Percentiles rank a stretch among this genome's conserved stretches.
Evolutionary conservation across 495 filamentous ascomycete genomes (phyloP).

Genomic region (Penicillium manginii): DNA sequence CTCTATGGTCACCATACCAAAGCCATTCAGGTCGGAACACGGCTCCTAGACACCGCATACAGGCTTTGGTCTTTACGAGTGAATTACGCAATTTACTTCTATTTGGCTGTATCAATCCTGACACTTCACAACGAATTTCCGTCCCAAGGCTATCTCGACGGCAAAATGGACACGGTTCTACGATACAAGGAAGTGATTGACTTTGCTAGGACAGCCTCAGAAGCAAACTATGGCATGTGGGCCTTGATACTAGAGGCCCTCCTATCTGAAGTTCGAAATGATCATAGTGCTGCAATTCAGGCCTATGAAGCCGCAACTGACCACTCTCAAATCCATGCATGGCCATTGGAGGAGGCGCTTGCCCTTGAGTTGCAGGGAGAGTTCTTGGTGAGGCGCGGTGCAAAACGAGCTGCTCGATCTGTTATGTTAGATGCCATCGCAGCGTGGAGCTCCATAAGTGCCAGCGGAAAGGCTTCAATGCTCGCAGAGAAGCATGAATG

Average conservation of each 20-base stretch:
- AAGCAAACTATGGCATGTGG: conserved; percentile 83
- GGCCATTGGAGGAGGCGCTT: conserved; percentile 79
- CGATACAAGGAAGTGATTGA: conserved; percentile 67
- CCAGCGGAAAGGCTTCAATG: conserved; percentile 71
- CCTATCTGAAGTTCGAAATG: conserved; percentile 63
- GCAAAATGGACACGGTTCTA: conserved; percentile 58
- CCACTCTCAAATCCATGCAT: conserved; percentile 77
- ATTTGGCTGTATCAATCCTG: conserved; percentile 68
- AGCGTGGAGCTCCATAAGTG: conserved; percentile 74
- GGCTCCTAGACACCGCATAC: conserved; percentile 59
- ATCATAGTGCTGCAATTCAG: conserved; percentile 63
- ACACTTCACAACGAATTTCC: conserved; percentile 62
- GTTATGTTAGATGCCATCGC: conserved; percentile 73
- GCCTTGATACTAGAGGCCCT: conserved; percentile 74
- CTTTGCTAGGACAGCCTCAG: conserved; percentile 66
- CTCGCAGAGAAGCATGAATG: conserved; percentile 73
- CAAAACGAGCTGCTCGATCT: conserved; percentile 72
- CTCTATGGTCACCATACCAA: conserved; percentile 74
- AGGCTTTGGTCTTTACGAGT: conserved; percentile 75
- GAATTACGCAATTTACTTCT: conserved; percentile 66
- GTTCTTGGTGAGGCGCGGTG: conserved; percentile 71
- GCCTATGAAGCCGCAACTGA: conserved; percentile 79
- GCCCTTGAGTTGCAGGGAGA: conserved; percentile 74
- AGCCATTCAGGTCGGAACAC: conserved; percentile 67
- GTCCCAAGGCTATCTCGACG: conserved; percentile 51